phyloP scores from a whole-genome alignment of 2,329 filamentous ascomycete genomes.

The Cladorrhinum sp. region DNA sequence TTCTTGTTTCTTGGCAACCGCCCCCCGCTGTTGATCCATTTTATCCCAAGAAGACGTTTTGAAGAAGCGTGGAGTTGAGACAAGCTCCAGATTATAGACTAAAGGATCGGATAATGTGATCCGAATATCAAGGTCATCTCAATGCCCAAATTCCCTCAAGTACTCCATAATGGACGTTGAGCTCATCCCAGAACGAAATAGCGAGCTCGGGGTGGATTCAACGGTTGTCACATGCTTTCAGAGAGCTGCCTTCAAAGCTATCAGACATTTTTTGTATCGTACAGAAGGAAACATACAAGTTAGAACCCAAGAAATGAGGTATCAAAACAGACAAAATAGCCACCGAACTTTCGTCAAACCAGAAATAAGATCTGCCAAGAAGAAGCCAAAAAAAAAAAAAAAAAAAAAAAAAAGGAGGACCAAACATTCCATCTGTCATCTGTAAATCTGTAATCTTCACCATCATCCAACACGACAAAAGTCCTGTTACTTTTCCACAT shows the following conservation, averaged over 20 bases:
- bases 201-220: neutral
- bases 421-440: constrained; percentile 12
- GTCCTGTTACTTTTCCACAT: neutral
- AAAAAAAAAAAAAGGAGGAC: constrained; percentile 16
- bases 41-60: neutral
- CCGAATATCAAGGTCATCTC: neutral
- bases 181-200: neutral
- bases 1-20: neutral
- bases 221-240: neutral
- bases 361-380: neutral
- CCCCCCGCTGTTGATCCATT: neutral
- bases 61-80: neutral
- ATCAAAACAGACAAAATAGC: neutral
- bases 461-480: neutral
- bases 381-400: constrained; percentile 8
- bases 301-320: neutral
- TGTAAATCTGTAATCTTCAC: neutral
- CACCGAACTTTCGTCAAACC: neutral
- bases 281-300: neutral
- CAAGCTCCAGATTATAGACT: neutral
- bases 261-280: too few relatives aligned
- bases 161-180: neutral
- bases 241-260: too few relatives aligned
- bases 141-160: neutral
- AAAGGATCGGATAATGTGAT: neutral